Evolutionary conservation across 129 eudicot genomes (phyloP), one percentile per base, ranked within the genome.

Genomic region (Saussurea involucrata): DNA sequence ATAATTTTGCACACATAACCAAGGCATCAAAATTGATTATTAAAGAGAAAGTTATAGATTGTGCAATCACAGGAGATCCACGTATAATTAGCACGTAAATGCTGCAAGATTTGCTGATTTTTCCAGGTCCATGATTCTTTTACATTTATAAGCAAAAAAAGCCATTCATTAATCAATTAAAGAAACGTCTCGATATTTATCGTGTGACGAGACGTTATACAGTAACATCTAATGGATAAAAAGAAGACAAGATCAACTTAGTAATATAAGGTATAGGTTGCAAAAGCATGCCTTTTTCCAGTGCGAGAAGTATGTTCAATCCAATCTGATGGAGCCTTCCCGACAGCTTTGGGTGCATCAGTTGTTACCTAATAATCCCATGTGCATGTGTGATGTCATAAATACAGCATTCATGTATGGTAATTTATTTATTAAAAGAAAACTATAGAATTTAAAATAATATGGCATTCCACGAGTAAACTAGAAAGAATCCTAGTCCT

Each of bases 251-350:
- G n/a, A 55, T 12, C 27, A 81, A 53, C 29, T 33, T 20, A 5
- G 34, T 22, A 63, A 78, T 40, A 15, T 32, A 49, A 63, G 24
- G 29, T 55, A 74, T 17, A 69, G 53, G 71, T 5, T 67, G 61
- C 9, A 49, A 79, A 32, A 34, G 29, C 87, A 44, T 76, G 89
- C 98, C 74, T 93, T 82, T 89, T 93, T 64, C 98, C 98, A 72
- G 75, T 80, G 72, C 88, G 92, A 71, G 88, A 53, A 42, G 87
- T 85, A 81, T 93, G 90, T 77, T 90, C 97, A 69, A 81, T 79
- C 98, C 98, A 93, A 57, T 83, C 90, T 11, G 89, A 87, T 68
- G 87, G 71, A 49, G 77, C 73, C 64, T 85, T 85, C 68, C 76
- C 87, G 12, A 72, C 65, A 9, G 74, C 75, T 34, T 79, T 81